These are phyloP conservation scores for Pseudozyma pruni DNA, from an alignment of 1,284 basidiomycete genomes.

Conservation along the genomic window DNA sequence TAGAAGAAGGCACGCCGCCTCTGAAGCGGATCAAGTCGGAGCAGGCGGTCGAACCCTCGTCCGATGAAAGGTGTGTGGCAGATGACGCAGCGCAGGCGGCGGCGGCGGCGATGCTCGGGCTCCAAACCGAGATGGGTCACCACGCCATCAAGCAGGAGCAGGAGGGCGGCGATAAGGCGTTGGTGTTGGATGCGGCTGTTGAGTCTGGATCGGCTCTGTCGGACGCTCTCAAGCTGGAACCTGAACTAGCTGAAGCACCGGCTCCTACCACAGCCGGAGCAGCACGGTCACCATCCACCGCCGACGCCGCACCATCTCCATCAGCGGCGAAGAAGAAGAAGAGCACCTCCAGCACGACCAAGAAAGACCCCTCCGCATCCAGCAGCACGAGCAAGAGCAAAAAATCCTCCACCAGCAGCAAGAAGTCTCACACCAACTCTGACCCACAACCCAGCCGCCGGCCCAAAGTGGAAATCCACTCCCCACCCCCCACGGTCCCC, in stretches of 20 bases:
- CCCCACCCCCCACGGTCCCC: neutral
- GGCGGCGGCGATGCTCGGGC: no score
- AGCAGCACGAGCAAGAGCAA: conserved; percentile 16
- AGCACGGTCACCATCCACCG: neutral
- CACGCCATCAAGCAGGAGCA: conserved; percentile 1
- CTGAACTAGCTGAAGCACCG: neutral
- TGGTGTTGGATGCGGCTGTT: neutral
- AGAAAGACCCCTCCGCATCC: conserved; percentile 9
- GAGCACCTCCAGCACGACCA: neutral
- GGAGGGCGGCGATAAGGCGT: neutral
- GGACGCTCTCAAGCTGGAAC: conserved; percentile 7
- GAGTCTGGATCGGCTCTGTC: neutral
- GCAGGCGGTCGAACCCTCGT: conserved; percentile 1
- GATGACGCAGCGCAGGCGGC: no score
- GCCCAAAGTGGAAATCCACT: conserved; percentile 4
- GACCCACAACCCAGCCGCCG: neutral
- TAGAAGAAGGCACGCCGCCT: conserved; percentile 21
- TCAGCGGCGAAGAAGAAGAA: conserved; percentile 34
- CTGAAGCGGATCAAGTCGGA: conserved; percentile 29
- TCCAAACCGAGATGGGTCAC: no score
- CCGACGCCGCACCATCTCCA: neutral
- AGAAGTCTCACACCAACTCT: conserved; percentile 19
- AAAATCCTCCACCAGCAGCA: conserved; percentile 5
- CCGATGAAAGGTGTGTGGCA: no score
- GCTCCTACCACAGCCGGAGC: neutral